A percentile compares a stretch with the other conserved stretches of the same genome.
These are phyloP conservation scores for Plectranthus barbatus DNA, from an alignment of 257 asterid genomes.

Conservation along the genomic window DNA sequence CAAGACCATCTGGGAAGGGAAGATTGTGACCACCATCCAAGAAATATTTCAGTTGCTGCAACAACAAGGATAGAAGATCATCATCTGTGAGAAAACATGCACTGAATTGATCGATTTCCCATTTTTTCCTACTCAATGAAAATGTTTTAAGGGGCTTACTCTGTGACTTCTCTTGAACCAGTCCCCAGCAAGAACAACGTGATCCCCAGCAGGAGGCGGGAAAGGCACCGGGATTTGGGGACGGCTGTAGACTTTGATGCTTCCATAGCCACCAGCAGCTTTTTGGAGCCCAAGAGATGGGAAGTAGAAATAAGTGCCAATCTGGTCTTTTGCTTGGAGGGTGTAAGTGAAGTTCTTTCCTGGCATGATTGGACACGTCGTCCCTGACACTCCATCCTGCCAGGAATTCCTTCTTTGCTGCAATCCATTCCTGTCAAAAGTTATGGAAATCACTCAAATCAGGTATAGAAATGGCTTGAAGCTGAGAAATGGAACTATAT, in stretches of 20 bases:
- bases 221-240: conserved; percentile 87
- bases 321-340: conserved; percentile 92
- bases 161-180: conserved; percentile 79
- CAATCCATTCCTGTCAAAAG: conserved; percentile 69
- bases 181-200: conserved; percentile 73
- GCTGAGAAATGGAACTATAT: too few species aligned
- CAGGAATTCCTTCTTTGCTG: conserved; percentile 96
- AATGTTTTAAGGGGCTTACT: conserved; percentile 54
- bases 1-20: conserved; percentile 87
- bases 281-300: conserved; percentile 78
- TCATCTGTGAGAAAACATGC: too few species aligned
- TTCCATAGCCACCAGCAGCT: conserved; percentile 89
- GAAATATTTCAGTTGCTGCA: conserved; percentile 70
- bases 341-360: conserved; percentile 71
- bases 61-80: conserved; percentile 11
- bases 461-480: too few species aligned
- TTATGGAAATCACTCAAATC: conserved; percentile 1
- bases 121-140: too few species aligned
- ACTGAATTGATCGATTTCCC: too few species aligned
- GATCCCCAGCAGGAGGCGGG: conserved; percentile 74
- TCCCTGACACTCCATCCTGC: conserved; percentile 81
- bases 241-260: conserved; percentile 78
- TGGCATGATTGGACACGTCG: conserved; percentile 80
- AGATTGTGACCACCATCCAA: conserved; percentile 76
- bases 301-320: conserved; percentile 83